A percentile compares a stretch with the other conserved stretches of the same genome.
These are phyloP conservation scores for Cytospora piceicola DNA, from an alignment of 2,329 filamentous ascomycete genomes.

Conservation along the genomic window DNA sequence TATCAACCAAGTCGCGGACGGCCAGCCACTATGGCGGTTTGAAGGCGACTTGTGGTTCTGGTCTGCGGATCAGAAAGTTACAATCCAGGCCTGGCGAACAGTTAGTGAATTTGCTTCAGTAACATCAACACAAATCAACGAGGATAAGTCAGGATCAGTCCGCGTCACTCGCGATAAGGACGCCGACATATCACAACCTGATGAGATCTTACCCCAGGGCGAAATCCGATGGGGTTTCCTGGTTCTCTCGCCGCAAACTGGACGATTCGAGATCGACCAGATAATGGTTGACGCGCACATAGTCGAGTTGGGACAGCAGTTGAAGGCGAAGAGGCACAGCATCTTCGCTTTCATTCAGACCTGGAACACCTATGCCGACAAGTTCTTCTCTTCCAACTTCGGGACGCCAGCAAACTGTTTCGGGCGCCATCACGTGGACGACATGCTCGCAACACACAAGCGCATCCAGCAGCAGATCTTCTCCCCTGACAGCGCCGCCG, in stretches of 20 bases:
- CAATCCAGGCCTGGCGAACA: constrained; percentile 62
- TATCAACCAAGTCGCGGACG: constrained; percentile 60
- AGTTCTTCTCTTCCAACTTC: constrained; percentile 58
- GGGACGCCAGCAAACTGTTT: constrained; percentile 57
- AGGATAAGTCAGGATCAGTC: constrained; percentile 52
- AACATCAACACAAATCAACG: constrained; percentile 62
- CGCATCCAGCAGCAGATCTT: constrained; percentile 56
- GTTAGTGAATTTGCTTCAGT: constrained; percentile 58
- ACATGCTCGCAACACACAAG: constrained; percentile 54
- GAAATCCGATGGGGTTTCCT: constrained; percentile 61
- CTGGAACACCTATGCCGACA: constrained; percentile 57
- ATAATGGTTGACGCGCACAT: constrained; percentile 62
- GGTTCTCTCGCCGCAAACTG: constrained; percentile 53
- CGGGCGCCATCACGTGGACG: constrained; percentile 55
- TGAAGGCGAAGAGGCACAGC: constrained; percentile 56
- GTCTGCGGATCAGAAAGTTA: constrained; percentile 54
- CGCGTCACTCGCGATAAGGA: constrained; percentile 41
- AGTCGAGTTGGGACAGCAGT: constrained; percentile 60
- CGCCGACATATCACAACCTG: constrained; percentile 32
- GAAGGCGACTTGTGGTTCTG: constrained; percentile 72
- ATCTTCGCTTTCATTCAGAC: constrained; percentile 49
- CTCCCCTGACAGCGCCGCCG: constrained; percentile 31
- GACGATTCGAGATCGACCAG: constrained; percentile 64
- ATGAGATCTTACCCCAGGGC: constrained; percentile 49
- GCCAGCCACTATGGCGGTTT: constrained; percentile 61